Conservation (phyloP, 73 alveolate genomes). For the Symbiodinium natans region DNA sequence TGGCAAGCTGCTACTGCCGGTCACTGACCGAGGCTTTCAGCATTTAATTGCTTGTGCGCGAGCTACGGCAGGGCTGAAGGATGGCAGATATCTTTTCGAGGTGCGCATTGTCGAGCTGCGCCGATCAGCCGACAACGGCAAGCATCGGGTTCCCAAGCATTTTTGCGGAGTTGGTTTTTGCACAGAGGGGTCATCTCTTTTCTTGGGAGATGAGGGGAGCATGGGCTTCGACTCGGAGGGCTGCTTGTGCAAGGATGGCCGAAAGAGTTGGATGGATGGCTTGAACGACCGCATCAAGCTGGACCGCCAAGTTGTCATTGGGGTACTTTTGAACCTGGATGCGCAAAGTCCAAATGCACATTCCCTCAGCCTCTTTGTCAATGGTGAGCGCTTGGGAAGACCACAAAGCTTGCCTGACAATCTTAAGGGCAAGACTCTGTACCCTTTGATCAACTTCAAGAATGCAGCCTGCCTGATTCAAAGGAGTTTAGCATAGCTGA, state of each 20-base stretch:
- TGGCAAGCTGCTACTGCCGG: slow-evolving; percentile 19
- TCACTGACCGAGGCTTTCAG: slow-evolving; percentile 47
- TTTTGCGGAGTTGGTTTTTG: slow-evolving; percentile 38
- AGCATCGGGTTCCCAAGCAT: neutral
- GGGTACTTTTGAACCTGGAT: slow-evolving; percentile 26
- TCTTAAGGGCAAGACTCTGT: slow-evolving; percentile 21
- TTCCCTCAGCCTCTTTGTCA: slow-evolving; percentile 56
- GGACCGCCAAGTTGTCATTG: slow-evolving; percentile 47
- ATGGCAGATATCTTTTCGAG: slow-evolving; percentile 54
- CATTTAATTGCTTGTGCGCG: slow-evolving; percentile 3
- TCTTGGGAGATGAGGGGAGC: slow-evolving; percentile 51
- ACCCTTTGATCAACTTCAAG: slow-evolving; percentile 53
- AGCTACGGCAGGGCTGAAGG: slow-evolving; percentile 50
- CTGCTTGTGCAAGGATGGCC: slow-evolving; percentile 32
- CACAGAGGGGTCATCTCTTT: neutral
- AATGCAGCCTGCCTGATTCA: slow-evolving; percentile 14
- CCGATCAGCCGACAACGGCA: neutral
- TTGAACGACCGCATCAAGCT: slow-evolving; percentile 48
- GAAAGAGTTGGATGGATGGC: slow-evolving; percentile 63
- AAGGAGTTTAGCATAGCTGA: too few species aligned
- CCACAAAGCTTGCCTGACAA: slow-evolving; percentile 54
- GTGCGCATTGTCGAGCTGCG: neutral
- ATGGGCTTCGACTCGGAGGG: slow-evolving; percentile 81
- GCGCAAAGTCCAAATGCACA: neutral
- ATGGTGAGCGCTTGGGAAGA: slow-evolving; percentile 60